Conservation (phyloP, 129 eudicot species). For the Heracleum sosnowskyi region DNA sequence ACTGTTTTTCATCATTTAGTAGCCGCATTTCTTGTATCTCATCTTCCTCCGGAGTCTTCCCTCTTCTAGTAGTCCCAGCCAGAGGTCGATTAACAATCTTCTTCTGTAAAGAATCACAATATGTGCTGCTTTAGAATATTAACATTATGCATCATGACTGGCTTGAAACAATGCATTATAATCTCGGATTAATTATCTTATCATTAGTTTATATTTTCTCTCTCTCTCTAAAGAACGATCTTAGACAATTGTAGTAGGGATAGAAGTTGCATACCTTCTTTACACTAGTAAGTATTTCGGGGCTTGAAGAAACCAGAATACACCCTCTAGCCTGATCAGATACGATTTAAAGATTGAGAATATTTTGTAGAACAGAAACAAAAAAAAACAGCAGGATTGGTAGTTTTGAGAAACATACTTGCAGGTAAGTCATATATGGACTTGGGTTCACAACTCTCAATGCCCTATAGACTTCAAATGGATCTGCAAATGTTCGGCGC, state of each 20-base stretch:
- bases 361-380: background rate
- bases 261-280: constrained; percentile 40
- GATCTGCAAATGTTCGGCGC: constrained; percentile 82
- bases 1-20: constrained; percentile 55
- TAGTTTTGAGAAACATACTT: constrained; percentile 30
- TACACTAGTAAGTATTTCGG: constrained; percentile 74
- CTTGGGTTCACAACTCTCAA: constrained; percentile 91
- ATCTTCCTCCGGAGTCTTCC: constrained; percentile 59
- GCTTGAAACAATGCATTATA: background rate
- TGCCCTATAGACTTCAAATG: constrained; percentile 90
- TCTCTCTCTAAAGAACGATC: background rate
- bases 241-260: background rate
- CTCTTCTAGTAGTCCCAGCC: constrained; percentile 84
- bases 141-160: background rate
- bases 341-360: background rate
- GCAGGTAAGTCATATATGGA: constrained; percentile 90
- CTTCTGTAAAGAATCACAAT: constrained; percentile 33
- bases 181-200: background rate
- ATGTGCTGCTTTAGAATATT: background rate
- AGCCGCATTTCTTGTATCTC: constrained; percentile 33
- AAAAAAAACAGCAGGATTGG: background rate
- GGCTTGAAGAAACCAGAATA: constrained; percentile 89
- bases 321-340: constrained; percentile 75
- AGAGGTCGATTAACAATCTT: constrained; percentile 63
- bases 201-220: background rate